These are phyloP conservation scores for Solanum chacoense DNA, from an alignment of 305 asterid genomes.

Conservation along the genomic window DNA sequence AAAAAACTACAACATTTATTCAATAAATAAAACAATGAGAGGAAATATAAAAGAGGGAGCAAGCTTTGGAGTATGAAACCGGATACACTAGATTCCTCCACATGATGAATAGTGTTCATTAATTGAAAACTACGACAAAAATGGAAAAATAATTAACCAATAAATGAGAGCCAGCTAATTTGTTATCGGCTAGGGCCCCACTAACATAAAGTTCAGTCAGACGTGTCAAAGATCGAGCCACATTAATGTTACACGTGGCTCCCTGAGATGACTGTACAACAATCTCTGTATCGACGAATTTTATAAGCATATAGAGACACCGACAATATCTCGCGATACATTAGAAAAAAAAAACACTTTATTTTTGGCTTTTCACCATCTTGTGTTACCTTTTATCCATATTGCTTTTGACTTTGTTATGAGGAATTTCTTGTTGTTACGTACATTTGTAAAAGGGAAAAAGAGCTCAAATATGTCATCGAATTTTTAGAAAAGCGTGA, in stretches of 20 bases:
- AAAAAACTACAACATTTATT: neutral
- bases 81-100: slow-evolving; percentile 15
- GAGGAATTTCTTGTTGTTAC: neutral
- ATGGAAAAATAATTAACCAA: slow-evolving; percentile 12
- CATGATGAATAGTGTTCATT: neutral
- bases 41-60: neutral
- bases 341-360: neutral
- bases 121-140: neutral
- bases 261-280: slow-evolving; percentile 7
- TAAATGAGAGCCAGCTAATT: slow-evolving; percentile 24
- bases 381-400: neutral
- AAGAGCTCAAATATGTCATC: too few species aligned
- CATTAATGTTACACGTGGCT: slow-evolving; percentile 10
- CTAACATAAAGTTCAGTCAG: slow-evolving; percentile 8
- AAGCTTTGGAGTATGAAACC: neutral
- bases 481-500: too few species aligned
- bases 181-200: slow-evolving; percentile 8
- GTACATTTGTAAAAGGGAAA: neutral
- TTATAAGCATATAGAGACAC: neutral
- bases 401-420: neutral
- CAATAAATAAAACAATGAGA: neutral
- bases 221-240: slow-evolving; percentile 26
- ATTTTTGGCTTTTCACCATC: neutral
- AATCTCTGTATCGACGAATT: slow-evolving; percentile 15
- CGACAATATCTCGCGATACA: slow-evolving; percentile 35